Base-by-base conservation (phyloP, 2,329 filamentous ascomycete species). In the Ceratocystis harringtonii region DNA sequence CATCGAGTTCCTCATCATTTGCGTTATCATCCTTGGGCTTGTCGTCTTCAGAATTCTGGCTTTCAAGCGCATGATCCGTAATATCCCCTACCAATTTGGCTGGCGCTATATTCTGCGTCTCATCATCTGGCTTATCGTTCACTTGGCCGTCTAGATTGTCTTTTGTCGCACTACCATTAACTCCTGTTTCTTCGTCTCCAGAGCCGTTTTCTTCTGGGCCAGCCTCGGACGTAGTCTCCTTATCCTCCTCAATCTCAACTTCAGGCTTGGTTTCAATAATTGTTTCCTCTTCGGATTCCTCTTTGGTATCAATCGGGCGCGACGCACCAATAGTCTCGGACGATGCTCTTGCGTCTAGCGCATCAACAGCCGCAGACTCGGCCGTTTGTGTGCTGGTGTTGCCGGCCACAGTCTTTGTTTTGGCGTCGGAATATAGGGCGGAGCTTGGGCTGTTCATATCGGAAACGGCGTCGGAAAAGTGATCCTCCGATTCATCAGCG, bases 391-490 rank as follows among this genome's bases (percentile, higher is more conserved):
- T 64, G 41, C n/a, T 65, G 25, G 22, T 44, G 28, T 50, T 45
- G 52, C 65, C 43, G 22, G 63, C 45, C 32, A 30, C 22, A 4
- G 61, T 60, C 19, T 50, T 58, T 25, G 66, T 60, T 32, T 57
- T 50, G 28, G 30, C n/a, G 82, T 84, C 64, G 84, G 79, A 22
- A 82, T 80, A 15, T 81, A 81, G 68, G 72, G 74, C 50, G 73
- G 66, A 71, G 5, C 73, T 75, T 7, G 75, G 77, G 72, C 74
- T 81, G 69, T 70, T 74, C 66, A 72, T 77, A 65, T 74, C 79
- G 43, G 83, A 85, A 65, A 81, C 81, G 43, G 85, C 84, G 72
- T 88, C 85, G 62, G 82, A 86, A 73, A 86, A 88, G 74, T 87
- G 85, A 69, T 88, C 85, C 58, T 87, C 85, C 32, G 83, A 86